Evolutionary conservation across 495 filamentous ascomycete genomes (phyloP), one percentile per base, ranked within the genome.

Genomic region (Xylaria intraflava): DNA sequence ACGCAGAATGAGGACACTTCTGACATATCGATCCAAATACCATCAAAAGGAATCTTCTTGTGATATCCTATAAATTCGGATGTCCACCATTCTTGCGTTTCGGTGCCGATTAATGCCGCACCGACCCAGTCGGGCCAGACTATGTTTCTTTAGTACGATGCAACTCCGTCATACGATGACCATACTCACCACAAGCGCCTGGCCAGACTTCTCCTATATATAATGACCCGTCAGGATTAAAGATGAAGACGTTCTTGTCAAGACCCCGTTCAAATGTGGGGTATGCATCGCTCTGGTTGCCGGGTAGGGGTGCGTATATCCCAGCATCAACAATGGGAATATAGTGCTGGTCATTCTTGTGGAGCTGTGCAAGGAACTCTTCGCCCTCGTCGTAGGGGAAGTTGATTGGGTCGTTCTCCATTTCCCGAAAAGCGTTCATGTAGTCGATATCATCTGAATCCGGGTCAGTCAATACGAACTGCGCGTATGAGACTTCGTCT

Each of bases 11-110:
- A 90, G 16, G 86, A 83, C 2, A 83, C 83, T 62, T 91, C 88
- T 38, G 84, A 88, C 87, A 90, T 90, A 56, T 91, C 88, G 43
- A 93, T 93, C 90, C 89, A 95, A 35, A 93, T 79, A 6, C 85
- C 90, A 64, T 95, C 90, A 54, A 91, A 90, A 75, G 65, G 59
- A 9, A 89, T 57, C 35, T 87, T 81, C 29, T 78, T 65, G 46
- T 78, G 75, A 73, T 79, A 88, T 1, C 60, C 69, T 2, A 72
- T 64, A 51, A 92, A 70, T 68, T 89, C 84, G 33, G 86, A 74
- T 12, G 76, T 70, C 89, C 89, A 93, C 81, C 84, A 95, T 40
- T 77, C 65, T 17, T 73, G 71, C 3, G 84, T 71, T 16, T 80
- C 77, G 0, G 72, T 72, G 22, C 80, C 74, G 42, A 78, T 81